These are phyloP conservation scores for Fusarium clavum DNA, from an alignment of 2,329 filamentous ascomycete species.

Conservation along the genomic window DNA sequence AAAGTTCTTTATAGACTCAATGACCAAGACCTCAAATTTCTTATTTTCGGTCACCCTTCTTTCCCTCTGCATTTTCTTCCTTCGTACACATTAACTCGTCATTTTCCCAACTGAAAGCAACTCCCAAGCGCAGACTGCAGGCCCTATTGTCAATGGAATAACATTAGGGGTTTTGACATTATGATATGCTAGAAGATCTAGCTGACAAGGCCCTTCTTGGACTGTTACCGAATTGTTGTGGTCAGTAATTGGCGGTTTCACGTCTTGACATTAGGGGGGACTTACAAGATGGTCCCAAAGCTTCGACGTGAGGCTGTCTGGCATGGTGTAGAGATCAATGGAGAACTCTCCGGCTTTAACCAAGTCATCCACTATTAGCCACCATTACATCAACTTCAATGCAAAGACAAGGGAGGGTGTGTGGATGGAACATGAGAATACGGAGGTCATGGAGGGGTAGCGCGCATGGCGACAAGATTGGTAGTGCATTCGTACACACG, in stretches of 20 bases:
- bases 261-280: constrained; percentile 7
- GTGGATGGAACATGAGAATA: neutral
- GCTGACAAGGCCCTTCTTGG: constrained; percentile 57
- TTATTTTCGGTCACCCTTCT: constrained; percentile 18
- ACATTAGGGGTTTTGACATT: constrained; percentile 37
- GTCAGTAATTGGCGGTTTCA: constrained; percentile 11
- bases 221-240: constrained; percentile 39
- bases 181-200: constrained; percentile 40
- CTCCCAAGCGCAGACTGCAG: constrained; percentile 37
- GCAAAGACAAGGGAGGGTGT: constrained; percentile 29
- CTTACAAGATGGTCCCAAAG: constrained; percentile 87
- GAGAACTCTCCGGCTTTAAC: constrained; percentile 90
- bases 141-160: constrained; percentile 31
- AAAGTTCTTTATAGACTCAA: constrained; percentile 7
- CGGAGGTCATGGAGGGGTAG: neutral
- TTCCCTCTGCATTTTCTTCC: constrained; percentile 12
- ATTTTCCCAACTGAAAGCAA: constrained; percentile 40
- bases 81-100: constrained; percentile 41
- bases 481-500: neutral
- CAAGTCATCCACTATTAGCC: constrained; percentile 54
- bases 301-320: constrained; percentile 88
- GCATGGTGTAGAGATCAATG: constrained; percentile 97
- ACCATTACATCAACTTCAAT: constrained; percentile 49
- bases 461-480: neutral
- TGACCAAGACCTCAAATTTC: constrained; percentile 24